Percentiles rank a stretch among this genome's conserved stretches.
Conservation (phyloP, 2,329 filamentous ascomycete genomes). For the Penicillium psychrosexuale region DNA sequence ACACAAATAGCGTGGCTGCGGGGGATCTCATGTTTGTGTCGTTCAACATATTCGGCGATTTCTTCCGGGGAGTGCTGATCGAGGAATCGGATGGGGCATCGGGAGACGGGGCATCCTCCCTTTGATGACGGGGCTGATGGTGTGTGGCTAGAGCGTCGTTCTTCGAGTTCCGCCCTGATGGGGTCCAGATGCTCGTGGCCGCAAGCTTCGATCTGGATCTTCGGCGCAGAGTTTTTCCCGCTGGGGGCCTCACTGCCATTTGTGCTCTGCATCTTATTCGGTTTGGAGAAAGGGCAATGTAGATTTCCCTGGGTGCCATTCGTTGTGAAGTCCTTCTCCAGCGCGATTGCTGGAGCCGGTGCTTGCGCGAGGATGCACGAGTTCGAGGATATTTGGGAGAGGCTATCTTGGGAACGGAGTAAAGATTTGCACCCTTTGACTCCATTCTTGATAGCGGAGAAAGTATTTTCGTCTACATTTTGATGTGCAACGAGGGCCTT, state of each 20-base stretch:
- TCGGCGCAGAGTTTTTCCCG: slow-evolving; percentile 40
- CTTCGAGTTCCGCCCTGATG: slow-evolving; percentile 50
- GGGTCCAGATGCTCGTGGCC: slow-evolving; percentile 58
- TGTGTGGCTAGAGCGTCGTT: slow-evolving; percentile 44
- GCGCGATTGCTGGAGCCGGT: slow-evolving; percentile 61
- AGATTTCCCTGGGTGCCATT: slow-evolving; percentile 75
- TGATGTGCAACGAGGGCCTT: slow-evolving; percentile 56
- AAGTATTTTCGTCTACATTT: slow-evolving; percentile 59
- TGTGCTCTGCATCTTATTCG: slow-evolving; percentile 40
- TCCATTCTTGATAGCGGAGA: slow-evolving; percentile 38
- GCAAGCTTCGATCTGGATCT: slow-evolving; percentile 43
- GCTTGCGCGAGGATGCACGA: slow-evolving; percentile 40
- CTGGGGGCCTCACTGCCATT: slow-evolving; percentile 34
- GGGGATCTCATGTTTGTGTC: slow-evolving; percentile 90
- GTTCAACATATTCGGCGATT: slow-evolving; percentile 88
- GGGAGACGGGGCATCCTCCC: slow-evolving; percentile 63
- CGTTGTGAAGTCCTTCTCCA: slow-evolving; percentile 90
- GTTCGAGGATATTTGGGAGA: slow-evolving; percentile 34
- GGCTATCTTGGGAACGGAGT: slow-evolving; percentile 31
- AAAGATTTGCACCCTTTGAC: slow-evolving; percentile 41
- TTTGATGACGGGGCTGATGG: slow-evolving; percentile 45
- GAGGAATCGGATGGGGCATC: slow-evolving; percentile 90
- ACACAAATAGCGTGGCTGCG: slow-evolving; percentile 92
- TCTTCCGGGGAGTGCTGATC: slow-evolving; percentile 92
- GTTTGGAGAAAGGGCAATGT: slow-evolving; percentile 72